These are phyloP conservation scores for Diatrype stigma DNA, from an alignment of 2,329 filamentous ascomycete genomes.

Conservation along the genomic window DNA sequence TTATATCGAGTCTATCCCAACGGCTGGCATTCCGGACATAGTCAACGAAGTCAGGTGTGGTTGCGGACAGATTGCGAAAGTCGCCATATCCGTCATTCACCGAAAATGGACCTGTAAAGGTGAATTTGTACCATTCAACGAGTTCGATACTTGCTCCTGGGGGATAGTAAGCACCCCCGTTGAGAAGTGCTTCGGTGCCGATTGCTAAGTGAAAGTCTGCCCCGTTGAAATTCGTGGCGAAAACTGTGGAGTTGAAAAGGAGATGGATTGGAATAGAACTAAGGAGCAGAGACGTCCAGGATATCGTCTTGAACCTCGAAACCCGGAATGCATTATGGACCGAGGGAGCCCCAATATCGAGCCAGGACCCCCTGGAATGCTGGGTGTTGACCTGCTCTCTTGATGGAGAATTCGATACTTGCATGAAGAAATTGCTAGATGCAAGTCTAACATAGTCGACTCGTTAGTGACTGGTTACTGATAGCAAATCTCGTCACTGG, in stretches of 20 bases:
- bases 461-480: not conserved
- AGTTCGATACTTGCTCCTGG: constrained; percentile 10
- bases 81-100: constrained; percentile 1
- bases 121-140: not conserved
- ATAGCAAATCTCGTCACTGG: too few relatives aligned
- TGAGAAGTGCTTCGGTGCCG: constrained; percentile 15
- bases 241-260: constrained; percentile 17
- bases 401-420: constrained; percentile 43
- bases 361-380: constrained; percentile 36
- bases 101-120: not conserved
- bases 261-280: constrained; percentile 19
- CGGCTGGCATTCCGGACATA: not conserved
- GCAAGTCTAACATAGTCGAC: constrained; percentile 22
- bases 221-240: constrained; percentile 6
- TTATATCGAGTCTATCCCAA: constrained; percentile 8
- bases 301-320: constrained; percentile 14
- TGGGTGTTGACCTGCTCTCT: constrained; percentile 42
- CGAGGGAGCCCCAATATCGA: constrained; percentile 41
- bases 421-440: constrained; percentile 47
- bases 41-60: constrained; percentile 5
- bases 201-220: constrained; percentile 16
- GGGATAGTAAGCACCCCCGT: constrained; percentile 9
- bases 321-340: constrained; percentile 30
- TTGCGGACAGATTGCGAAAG: constrained; percentile 3
- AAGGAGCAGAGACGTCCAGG: constrained; percentile 12